Evolutionary conservation across 1,139 yeast species (phyloP).

Genomic region (Blastobotrys niveus): DNA sequence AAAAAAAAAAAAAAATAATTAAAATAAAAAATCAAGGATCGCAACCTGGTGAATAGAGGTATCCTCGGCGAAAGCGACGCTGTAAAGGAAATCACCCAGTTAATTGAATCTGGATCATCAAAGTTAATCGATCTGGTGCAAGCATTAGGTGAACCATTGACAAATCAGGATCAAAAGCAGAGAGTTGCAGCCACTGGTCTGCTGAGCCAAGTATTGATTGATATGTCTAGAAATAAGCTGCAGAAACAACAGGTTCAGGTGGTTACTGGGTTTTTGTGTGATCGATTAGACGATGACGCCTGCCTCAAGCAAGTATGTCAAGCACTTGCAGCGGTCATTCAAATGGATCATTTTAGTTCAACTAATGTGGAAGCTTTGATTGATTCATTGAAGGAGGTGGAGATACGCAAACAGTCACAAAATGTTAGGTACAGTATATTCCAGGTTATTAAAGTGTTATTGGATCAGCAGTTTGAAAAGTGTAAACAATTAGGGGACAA

Average conservation of each 20-base stretch:
- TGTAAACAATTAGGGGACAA: slow-evolving; percentile 15
- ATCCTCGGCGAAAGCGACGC: slow-evolving; percentile 35
- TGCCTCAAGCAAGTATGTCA: slow-evolving; percentile 49
- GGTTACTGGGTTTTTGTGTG: slow-evolving; percentile 55
- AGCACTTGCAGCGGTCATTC: slow-evolving; percentile 51
- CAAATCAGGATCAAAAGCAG: slow-evolving; percentile 57
- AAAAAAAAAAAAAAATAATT: not conserved
- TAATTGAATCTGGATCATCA: slow-evolving; percentile 35
- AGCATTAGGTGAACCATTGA: slow-evolving; percentile 53
- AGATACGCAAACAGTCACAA: slow-evolving; percentile 60
- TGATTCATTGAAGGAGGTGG: slow-evolving; percentile 43
- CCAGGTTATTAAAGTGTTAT: slow-evolving; percentile 41
- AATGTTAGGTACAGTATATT: slow-evolving; percentile 59
- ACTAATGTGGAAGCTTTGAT: slow-evolving; percentile 37
- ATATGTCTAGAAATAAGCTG: slow-evolving; percentile 39
- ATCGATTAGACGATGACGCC: slow-evolving; percentile 60
- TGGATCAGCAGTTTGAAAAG: slow-evolving; percentile 27
- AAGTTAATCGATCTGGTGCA: slow-evolving; percentile 51
- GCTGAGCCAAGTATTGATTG: slow-evolving; percentile 46
- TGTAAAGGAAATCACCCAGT: slow-evolving; percentile 30
- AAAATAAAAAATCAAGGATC: slow-evolving; percentile 18
- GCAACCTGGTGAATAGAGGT: slow-evolving; percentile 24
- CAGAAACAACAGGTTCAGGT: slow-evolving; percentile 62
- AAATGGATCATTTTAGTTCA: slow-evolving; percentile 35
- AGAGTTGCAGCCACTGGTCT: slow-evolving; percentile 47